Conservation (phyloP, 2,329 filamentous ascomycete genomes). For the Xylariaceae sp. region DNA sequence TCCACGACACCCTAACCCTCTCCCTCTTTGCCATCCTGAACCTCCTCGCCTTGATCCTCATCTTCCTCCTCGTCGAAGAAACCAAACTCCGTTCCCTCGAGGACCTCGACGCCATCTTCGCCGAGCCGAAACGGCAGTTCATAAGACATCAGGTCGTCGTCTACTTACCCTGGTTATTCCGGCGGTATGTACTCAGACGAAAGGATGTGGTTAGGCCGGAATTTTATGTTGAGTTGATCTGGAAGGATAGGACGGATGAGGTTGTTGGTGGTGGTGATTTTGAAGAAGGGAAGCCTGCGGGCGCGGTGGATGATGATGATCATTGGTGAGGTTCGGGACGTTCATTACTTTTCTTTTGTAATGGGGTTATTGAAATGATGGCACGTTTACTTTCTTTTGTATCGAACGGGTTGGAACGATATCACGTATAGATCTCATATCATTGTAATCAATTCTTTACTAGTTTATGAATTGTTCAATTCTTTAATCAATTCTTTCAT, state of each 20-base stretch:
- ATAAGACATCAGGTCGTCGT: slow-evolving; percentile 33
- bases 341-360: not conserved
- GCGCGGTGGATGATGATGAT: not conserved
- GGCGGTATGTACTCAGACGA: slow-evolving; percentile 24
- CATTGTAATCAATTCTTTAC: too few species aligned
- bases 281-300: not conserved
- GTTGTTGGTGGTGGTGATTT: not conserved
- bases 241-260: slow-evolving; percentile 15
- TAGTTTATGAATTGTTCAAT: too few species aligned
- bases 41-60: slow-evolving; percentile 40
- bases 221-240: slow-evolving; percentile 34
- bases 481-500: too few species aligned
- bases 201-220: slow-evolving; percentile 24
- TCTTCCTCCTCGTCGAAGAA: slow-evolving; percentile 42
- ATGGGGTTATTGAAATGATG: too few species aligned
- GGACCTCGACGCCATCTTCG: slow-evolving; percentile 39
- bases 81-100: slow-evolving; percentile 38
- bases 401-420: too few species aligned
- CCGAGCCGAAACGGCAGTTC: slow-evolving; percentile 36
- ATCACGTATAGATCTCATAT: too few species aligned
- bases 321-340: not conserved
- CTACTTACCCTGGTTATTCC: slow-evolving; percentile 36
- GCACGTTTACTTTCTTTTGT: too few species aligned
- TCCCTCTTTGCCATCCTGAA: slow-evolving; percentile 45
- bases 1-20: slow-evolving; percentile 35